Evolutionary conservation across 2,329 filamentous ascomycete species (phyloP).

Genomic region (Alternaria alternata): DNA sequence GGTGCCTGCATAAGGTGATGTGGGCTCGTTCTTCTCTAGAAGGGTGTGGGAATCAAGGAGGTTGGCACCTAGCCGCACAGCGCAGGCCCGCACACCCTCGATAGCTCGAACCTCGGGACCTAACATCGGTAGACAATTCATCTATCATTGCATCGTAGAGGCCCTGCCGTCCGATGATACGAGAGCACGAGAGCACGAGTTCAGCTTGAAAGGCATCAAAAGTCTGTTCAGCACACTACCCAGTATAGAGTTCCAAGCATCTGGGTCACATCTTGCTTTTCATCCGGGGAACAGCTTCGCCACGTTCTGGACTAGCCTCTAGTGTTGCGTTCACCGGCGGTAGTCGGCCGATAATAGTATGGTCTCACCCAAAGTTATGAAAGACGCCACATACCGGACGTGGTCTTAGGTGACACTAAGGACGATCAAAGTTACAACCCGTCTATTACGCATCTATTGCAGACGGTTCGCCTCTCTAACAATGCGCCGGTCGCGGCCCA

Average conservation of each 20-base stretch:
- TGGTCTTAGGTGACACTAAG: background rate
- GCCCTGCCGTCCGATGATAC: background rate
- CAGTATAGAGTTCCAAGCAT: background rate
- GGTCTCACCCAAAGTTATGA: background rate
- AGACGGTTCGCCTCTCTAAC: background rate
- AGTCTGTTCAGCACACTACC: background rate
- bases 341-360: background rate
- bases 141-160: background rate
- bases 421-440: background rate
- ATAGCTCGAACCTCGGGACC: background rate
- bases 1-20: background rate
- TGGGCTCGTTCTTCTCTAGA: background rate
- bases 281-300: background rate
- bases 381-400: conserved; percentile 2
- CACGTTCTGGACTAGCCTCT: background rate
- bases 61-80: background rate
- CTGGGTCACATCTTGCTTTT: background rate
- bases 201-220: background rate
- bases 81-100: background rate
- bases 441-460: background rate
- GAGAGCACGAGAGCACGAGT: background rate
- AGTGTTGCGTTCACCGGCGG: background rate
- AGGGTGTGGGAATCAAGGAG: background rate
- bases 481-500: background rate
- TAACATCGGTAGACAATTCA: background rate